Conservation (phyloP, 73 alveolate species). For the Paramecium octaurelia region DNA sequence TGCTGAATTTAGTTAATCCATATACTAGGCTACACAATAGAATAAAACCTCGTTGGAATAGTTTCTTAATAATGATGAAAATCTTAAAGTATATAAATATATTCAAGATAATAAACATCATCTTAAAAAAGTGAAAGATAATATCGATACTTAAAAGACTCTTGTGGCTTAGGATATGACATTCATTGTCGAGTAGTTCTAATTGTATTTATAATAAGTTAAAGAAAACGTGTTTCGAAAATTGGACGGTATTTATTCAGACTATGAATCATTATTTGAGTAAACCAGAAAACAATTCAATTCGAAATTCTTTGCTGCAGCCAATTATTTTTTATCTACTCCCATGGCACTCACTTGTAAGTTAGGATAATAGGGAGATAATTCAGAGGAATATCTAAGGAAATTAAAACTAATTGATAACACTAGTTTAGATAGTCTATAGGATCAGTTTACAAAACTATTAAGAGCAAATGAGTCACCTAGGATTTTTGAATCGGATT, state of each 20-base stretch:
- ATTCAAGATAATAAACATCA: conserved; percentile 20
- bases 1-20: neutral
- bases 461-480: neutral
- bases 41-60: neutral
- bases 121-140: conserved; percentile 25
- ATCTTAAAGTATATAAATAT: conserved; percentile 2
- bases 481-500: neutral
- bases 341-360: conserved; percentile 4
- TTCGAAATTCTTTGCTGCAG: conserved; percentile 4
- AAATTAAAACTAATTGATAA: neutral
- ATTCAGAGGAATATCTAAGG: neutral
- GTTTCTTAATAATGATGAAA: conserved; percentile 6
- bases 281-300: conserved; percentile 6
- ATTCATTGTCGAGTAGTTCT: neutral
- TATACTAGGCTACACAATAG: neutral
- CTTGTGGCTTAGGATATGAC: neutral
- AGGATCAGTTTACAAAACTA: neutral
- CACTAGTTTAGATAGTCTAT: neutral
- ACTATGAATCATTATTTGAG: neutral
- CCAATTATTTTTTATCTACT: neutral
- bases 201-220: neutral
- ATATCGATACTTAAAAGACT: neutral
- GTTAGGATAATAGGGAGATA: neutral
- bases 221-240: neutral
- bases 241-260: neutral